Evolutionary conservation across 2,329 filamentous ascomycete species (phyloP).

Genomic region (Aureobasidium sp.): DNA sequence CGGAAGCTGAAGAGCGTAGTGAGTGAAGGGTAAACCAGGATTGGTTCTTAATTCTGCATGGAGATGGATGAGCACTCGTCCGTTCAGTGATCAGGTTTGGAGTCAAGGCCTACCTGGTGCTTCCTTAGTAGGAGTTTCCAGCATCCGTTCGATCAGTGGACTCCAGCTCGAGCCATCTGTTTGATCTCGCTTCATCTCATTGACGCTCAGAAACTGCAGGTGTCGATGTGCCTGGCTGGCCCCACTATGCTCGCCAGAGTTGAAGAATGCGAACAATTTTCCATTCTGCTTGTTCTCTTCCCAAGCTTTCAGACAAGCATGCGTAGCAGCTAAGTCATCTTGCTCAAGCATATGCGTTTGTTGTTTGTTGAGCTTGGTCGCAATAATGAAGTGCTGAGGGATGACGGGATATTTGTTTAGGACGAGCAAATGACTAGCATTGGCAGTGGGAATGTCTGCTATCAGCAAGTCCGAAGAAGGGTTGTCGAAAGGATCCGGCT

Average conservation of each 20-base stretch:
- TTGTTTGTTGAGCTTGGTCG: constrained; percentile 53
- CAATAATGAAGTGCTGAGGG: constrained; percentile 61
- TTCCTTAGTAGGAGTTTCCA: constrained; percentile 13
- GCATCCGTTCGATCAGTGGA: constrained; percentile 39
- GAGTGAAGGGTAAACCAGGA: constrained; percentile 38
- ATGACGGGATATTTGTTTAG: constrained; percentile 70
- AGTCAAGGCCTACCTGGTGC: not conserved
- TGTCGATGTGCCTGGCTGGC: constrained; percentile 65
- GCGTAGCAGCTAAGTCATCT: constrained; percentile 52
- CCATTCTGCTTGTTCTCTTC: constrained; percentile 19
- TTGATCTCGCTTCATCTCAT: constrained; percentile 45
- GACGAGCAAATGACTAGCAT: constrained; percentile 52
- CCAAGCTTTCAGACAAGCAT: constrained; percentile 54
- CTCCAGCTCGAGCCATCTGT: constrained; percentile 30
- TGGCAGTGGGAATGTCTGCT: constrained; percentile 33
- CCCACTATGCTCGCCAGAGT: constrained; percentile 58
- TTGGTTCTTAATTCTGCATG: not conserved
- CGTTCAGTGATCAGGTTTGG: no score
- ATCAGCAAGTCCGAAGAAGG: constrained; percentile 48
- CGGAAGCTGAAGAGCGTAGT: constrained; percentile 38
- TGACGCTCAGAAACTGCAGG: constrained; percentile 60
- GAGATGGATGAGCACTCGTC: not conserved
- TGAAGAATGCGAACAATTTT: constrained; percentile 57
- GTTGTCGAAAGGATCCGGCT: constrained; percentile 55
- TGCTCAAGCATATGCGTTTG: constrained; percentile 56